Conservation (phyloP, 768 basidiomycete species). For the Tulasnella sp. region DNA sequence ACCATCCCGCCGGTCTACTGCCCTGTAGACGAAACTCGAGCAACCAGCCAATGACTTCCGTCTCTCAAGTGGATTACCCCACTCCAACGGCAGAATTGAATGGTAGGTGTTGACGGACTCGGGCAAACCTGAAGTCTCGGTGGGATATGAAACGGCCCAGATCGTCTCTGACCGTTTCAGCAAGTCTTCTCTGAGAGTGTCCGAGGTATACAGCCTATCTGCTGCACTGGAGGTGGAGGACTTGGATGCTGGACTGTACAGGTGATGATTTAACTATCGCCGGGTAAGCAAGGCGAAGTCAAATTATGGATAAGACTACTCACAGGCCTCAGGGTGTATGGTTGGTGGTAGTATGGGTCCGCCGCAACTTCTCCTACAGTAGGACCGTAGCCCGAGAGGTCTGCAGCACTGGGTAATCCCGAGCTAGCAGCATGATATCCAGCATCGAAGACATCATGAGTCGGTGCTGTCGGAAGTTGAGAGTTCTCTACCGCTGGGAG, state of each 20-base stretch:
- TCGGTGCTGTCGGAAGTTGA: background rate
- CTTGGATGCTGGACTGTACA: background rate
- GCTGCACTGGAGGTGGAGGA: no score
- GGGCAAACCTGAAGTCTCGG: constrained; percentile 40
- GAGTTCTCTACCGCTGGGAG: background rate
- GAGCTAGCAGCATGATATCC: background rate
- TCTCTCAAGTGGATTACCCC: constrained; percentile 37
- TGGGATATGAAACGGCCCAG: constrained; percentile 26
- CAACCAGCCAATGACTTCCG: constrained; percentile 73
- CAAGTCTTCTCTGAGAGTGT: constrained; percentile 53
- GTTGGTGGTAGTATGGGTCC: background rate
- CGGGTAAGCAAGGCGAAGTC: background rate
- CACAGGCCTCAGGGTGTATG: constrained; percentile 7
- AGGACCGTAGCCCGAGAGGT: background rate
- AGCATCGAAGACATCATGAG: background rate
- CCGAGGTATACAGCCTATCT: constrained; percentile 63
- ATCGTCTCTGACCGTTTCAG: constrained; percentile 37
- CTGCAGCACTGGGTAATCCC: background rate
- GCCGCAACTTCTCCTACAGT: background rate
- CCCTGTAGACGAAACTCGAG: constrained; percentile 76
- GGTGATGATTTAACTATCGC: background rate
- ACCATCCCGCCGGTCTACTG: constrained; percentile 66
- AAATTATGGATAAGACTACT: background rate
- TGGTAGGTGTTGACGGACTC: constrained; percentile 88
- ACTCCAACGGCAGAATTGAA: constrained; percentile 69